Conservation (phyloP, 208 protist species). For the Trypanosoma theileri region DNA sequence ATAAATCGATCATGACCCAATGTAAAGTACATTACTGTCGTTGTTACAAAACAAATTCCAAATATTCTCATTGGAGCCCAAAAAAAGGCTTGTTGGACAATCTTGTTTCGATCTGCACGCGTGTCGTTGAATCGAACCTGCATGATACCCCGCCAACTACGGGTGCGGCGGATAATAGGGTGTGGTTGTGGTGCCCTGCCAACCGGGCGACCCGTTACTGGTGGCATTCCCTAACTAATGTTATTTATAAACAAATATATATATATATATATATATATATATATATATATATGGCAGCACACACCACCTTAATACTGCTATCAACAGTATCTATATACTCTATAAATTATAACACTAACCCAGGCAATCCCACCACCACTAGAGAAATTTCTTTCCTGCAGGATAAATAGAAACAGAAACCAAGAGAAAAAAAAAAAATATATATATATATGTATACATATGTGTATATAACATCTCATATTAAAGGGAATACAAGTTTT, state of each 20-base stretch:
- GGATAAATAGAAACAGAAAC: too few species aligned
- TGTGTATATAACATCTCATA: too few species aligned
- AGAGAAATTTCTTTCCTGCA: too few species aligned
- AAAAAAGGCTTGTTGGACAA: constrained; percentile 62
- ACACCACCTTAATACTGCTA: too few species aligned
- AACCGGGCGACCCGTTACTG: constrained; percentile 27
- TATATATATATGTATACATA: too few species aligned
- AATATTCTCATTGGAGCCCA: constrained; percentile 80
- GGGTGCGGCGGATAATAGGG: constrained; percentile 80
- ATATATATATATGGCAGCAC: not conserved
- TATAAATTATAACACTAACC: too few species aligned
- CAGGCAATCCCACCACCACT: too few species aligned
- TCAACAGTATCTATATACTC: too few species aligned
- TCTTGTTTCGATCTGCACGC: constrained; percentile 58
- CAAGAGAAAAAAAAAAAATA: too few species aligned
- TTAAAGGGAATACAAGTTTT: too few species aligned
- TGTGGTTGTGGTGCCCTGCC: constrained; percentile 22
- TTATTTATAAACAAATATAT: not conserved
- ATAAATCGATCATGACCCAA: constrained; percentile 85
- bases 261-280: not conserved
- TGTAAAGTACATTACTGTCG: constrained; percentile 55
- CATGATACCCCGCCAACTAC: constrained; percentile 90
- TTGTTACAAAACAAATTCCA: constrained; percentile 50
- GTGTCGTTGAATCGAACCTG: constrained; percentile 88
- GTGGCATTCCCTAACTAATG: constrained; percentile 13